Evolutionary conservation across 2,329 filamentous ascomycete species (phyloP).

Genomic region (Diaporthe sp.): DNA sequence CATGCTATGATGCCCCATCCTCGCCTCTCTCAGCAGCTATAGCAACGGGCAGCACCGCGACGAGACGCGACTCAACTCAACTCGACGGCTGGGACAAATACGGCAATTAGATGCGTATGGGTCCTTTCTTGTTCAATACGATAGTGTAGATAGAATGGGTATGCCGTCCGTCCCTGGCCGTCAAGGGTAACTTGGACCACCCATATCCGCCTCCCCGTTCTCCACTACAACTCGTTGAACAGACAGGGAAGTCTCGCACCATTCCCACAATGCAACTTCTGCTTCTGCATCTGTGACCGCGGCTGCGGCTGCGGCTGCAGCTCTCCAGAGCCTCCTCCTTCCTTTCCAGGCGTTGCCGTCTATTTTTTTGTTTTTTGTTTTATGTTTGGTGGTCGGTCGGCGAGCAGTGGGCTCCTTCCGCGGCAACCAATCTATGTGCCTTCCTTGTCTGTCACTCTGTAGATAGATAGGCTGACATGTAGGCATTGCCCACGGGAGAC

Average conservation of each 20-base stretch:
- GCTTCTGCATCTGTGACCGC: neutral
- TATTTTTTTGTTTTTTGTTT: neutral
- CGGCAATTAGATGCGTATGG: conserved; percentile 12
- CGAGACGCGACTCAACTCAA: conserved; percentile 15
- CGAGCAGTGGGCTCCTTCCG: neutral
- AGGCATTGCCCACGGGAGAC: neutral
- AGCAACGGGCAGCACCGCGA: neutral
- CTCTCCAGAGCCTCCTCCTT: conserved; percentile 30
- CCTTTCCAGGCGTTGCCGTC: conserved; percentile 16
- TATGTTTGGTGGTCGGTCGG: neutral
- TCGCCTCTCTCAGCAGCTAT: conserved; percentile 2
- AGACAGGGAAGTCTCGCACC: conserved; percentile 11
- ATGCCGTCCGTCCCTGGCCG: conserved; percentile 34
- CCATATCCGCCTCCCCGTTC: conserved; percentile 35
- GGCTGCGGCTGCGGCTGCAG: conserved; percentile 19
- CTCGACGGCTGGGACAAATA: conserved; percentile 3
- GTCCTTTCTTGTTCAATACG: conserved; percentile 7
- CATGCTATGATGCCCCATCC: neutral
- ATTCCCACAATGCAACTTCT: conserved; percentile 20
- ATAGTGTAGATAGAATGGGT: conserved; percentile 5
- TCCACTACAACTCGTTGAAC: conserved; percentile 27
- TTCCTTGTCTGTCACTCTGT: neutral
- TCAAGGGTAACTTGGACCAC: conserved; percentile 34
- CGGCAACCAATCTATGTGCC: neutral
- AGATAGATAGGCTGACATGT: neutral